Evolutionary conservation across 805 yeast genomes (phyloP).

Genomic region (Brettanomyces nanus): DNA sequence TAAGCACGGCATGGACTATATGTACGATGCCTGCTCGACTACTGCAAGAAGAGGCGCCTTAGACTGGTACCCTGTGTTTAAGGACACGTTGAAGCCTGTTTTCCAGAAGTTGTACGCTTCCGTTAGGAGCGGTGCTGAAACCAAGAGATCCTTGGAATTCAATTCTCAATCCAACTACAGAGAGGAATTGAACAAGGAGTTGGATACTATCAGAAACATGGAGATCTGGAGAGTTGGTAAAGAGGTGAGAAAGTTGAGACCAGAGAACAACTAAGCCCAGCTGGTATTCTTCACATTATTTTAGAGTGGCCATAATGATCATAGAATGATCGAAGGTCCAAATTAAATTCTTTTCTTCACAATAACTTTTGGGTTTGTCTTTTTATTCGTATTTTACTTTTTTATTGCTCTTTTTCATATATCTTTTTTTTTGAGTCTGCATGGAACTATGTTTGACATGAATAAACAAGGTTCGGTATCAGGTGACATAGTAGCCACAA

Average conservation of each 20-base stretch:
- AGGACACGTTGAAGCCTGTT: slow-evolving; percentile 97
- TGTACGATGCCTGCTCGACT: slow-evolving; percentile 99
- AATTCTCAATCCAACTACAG: slow-evolving; percentile 98
- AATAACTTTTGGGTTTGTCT: not conserved
- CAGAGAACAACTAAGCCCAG: slow-evolving; percentile 82
- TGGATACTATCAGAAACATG: slow-evolving; percentile 88
- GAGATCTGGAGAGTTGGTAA: slow-evolving; percentile 99
- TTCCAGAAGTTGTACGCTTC: slow-evolving; percentile 93
- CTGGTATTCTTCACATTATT: not conserved
- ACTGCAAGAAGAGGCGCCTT: slow-evolving; percentile 99
- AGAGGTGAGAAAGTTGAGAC: slow-evolving; percentile 99
- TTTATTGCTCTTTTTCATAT: not conserved
- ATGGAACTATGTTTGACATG: slow-evolving; percentile 4
- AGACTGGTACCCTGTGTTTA: slow-evolving; percentile 99
- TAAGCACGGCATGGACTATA: slow-evolving; percentile 99
- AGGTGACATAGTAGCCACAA: too few relatives aligned
- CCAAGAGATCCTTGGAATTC: slow-evolving; percentile 96
- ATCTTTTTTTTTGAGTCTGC: slow-evolving; percentile 1
- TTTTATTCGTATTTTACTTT: not conserved
- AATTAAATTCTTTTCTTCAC: not conserved
- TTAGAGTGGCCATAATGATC: slow-evolving; percentile 1
- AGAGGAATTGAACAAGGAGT: slow-evolving; percentile 89
- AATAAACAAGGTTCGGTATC: slow-evolving; percentile 3
- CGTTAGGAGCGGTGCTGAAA: slow-evolving; percentile 93
- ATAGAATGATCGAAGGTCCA: slow-evolving; percentile 3